Conservation (phyloP, 371 early-diverging fungal genomes). For the Apophysomyces elegans region DNA sequence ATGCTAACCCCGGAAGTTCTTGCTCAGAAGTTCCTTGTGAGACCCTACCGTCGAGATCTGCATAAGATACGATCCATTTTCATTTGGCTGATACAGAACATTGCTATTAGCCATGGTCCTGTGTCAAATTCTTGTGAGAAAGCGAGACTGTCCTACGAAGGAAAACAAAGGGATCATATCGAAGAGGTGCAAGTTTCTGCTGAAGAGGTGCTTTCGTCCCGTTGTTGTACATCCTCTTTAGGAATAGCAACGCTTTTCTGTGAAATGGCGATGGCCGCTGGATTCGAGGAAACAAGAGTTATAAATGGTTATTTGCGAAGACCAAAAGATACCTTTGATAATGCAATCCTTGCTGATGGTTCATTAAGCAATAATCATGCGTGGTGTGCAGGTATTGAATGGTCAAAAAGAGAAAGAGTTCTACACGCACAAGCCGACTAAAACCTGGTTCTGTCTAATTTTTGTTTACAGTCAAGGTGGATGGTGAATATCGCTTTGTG, state of each 20-base stretch:
- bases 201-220: slow-evolving; percentile 45
- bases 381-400: slow-evolving; percentile 54
- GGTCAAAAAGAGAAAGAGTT: slow-evolving; percentile 4
- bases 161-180: slow-evolving; percentile 22
- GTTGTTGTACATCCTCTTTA: slow-evolving; percentile 49
- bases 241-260: slow-evolving; percentile 64
- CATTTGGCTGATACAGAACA: slow-evolving; percentile 62
- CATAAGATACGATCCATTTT: slow-evolving; percentile 54
- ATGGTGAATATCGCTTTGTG: slow-evolving; percentile 63
- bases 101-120: slow-evolving; percentile 27
- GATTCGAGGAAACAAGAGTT: slow-evolving; percentile 54
- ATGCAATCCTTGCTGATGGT: slow-evolving; percentile 24
- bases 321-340: slow-evolving; percentile 39
- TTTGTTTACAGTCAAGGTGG: slow-evolving; percentile 49
- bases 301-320: slow-evolving; percentile 59
- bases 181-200: slow-evolving; percentile 41
- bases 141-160: too few relatives aligned
- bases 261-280: slow-evolving; percentile 61
- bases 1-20: slow-evolving; percentile 55
- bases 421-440: background rate
- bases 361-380: slow-evolving; percentile 55
- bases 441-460: background rate
- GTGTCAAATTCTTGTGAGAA: background rate
- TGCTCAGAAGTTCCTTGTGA: slow-evolving; percentile 56
- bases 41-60: slow-evolving; percentile 57